Conservation (phyloP, 306 rosid species). For the Vigna radiata region DNA sequence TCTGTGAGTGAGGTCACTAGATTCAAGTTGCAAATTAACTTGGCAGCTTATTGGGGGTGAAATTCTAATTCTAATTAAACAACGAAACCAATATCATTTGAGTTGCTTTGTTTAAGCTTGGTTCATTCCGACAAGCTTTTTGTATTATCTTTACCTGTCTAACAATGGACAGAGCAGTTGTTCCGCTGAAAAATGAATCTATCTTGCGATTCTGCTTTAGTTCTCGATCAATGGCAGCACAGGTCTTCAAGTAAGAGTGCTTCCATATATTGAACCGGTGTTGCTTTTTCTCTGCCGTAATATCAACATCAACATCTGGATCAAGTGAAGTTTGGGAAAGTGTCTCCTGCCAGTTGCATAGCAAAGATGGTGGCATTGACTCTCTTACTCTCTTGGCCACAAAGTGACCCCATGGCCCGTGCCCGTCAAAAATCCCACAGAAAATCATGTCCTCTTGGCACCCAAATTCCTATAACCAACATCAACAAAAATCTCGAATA, state of each 20-base stretch:
- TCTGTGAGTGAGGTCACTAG: neutral
- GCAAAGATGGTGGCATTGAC: conserved; percentile 71
- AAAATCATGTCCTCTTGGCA: conserved; percentile 86
- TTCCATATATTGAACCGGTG: conserved; percentile 68
- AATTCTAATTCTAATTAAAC: neutral
- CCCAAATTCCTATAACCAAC: conserved; percentile 75
- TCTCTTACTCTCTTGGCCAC: conserved; percentile 76
- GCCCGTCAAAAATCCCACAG: conserved; percentile 91
- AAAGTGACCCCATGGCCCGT: conserved; percentile 91
- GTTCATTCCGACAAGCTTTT: neutral
- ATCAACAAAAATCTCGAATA: neutral
- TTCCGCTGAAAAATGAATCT: conserved; percentile 76
- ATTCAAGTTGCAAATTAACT: neutral
- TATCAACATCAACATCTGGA: conserved; percentile 48
- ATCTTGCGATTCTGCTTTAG: conserved; percentile 69
- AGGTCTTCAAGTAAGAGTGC: conserved; percentile 74
- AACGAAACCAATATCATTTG: neutral
- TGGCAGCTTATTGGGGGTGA: neutral
- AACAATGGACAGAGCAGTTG: conserved; percentile 83
- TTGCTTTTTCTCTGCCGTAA: conserved; percentile 54
- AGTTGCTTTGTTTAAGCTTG: neutral
- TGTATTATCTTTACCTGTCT: conserved; percentile 61
- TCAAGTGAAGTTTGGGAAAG: conserved; percentile 61
- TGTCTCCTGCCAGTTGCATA: conserved; percentile 82
- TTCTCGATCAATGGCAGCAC: conserved; percentile 76